A percentile compares a stretch with the other conserved stretches of the same genome.
These are phyloP conservation scores for Pseudopyricularia javanii DNA, from an alignment of 2,329 filamentous ascomycete genomes.

Conservation along the genomic window DNA sequence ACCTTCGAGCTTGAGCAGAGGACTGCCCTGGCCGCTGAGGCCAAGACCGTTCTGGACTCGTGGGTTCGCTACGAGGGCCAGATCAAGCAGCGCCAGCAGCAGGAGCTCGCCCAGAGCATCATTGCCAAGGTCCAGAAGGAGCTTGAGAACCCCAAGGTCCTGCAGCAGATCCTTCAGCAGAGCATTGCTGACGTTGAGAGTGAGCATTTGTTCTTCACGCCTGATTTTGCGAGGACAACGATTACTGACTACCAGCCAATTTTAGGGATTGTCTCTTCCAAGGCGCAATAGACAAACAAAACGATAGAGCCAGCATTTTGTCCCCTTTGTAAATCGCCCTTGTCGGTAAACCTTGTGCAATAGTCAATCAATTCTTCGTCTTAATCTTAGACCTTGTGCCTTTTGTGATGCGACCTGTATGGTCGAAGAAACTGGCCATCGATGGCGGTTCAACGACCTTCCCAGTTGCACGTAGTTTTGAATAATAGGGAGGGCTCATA, in stretches of 20 bases:
- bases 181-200: constrained; percentile 93
- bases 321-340: constrained; percentile 6
- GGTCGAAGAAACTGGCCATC: neutral
- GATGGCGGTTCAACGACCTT: neutral
- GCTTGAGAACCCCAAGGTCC: constrained; percentile 91
- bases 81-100: constrained; percentile 98
- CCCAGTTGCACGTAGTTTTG: no score
- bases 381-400: neutral
- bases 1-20: constrained; percentile 96
- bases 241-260: constrained; percentile 18
- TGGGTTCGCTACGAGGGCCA: constrained; percentile 98
- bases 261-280: constrained; percentile 48
- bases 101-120: constrained; percentile 81
- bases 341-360: constrained; percentile 9
- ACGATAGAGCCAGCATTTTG: constrained; percentile 11
- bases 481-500: neutral
- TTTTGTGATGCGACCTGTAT: neutral
- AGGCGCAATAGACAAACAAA: constrained; percentile 45
- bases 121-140: constrained; percentile 99
- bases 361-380: constrained; percentile 9
- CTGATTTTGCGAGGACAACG: neutral
- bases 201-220: constrained; percentile 26
- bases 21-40: constrained; percentile 83
- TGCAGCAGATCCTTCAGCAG: constrained; percentile 97
- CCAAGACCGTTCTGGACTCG: constrained; percentile 89